Base-by-base conservation (phyloP, 257 asterid species). In the Phtheirospermum japonicum region DNA sequence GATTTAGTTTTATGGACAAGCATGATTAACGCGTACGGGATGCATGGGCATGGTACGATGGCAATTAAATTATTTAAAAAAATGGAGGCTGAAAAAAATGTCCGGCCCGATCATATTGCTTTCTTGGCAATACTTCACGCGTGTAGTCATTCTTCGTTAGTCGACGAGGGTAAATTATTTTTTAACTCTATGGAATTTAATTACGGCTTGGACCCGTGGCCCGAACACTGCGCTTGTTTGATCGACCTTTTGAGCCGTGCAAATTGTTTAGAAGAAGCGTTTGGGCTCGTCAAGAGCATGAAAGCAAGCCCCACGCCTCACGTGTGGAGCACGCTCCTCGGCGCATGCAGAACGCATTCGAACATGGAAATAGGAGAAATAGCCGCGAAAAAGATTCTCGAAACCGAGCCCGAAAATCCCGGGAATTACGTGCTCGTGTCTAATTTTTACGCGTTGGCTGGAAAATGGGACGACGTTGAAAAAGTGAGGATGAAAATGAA, bases 181-280 rank as follows among this genome's bases (percentile, higher is more conserved):
- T 86, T 86, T 50, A 58, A 81, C 13, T 23, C 54, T 12, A 92
- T 89, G 96, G 73, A 76, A 63, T 9, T 34, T 51, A 66, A 76
- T 45, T 83, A 89, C 68, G 36, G 64, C 37, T 73, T 86, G 72
- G 89, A 82, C 55, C 95, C 99, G 37, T 86, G 95, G 96, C 85
- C 89, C 36, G 93, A 92, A 71, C 99, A 92, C 76, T 86, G 82
- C 53, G 84, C 82, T 37, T 84, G 91, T 74, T 20, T 89, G 71
- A 96, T 89, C 37, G 99, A 89, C 78, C 82, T 86, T 59, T 85
- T 92, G 65, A 97, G 95, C 16, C 92, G 94, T 50, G 93, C 93
- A 45, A 92, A 92, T 78, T 75, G 69, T 37, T 64, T 89, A 65
- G 82, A 80, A 28, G 96, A 85, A 74, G 95, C 97, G 13, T 79